phyloP scores from a whole-genome alignment of 1,284 basidiomycete genomes.

The Neonothopanus nambi region DNA sequence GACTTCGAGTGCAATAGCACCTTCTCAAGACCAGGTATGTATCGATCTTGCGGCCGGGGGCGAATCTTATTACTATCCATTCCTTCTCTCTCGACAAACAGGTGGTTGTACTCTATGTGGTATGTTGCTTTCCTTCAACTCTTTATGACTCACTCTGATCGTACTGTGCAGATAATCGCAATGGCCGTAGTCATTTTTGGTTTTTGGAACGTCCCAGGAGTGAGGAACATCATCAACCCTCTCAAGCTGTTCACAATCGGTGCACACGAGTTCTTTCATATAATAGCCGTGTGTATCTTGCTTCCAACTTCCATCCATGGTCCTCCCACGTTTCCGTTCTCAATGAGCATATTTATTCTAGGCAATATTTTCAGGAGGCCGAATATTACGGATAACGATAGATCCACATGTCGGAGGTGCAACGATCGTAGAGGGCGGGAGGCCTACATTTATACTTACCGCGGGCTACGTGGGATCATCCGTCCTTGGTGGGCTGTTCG shows the following conservation, averaged over 20 bases:
- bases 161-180: conserved; percentile 60
- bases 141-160: neutral
- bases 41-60: conserved; percentile 5
- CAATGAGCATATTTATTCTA: conserved; percentile 27
- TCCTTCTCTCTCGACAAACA: conserved; percentile 24
- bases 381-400: conserved; percentile 74
- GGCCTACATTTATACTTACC: conserved; percentile 65
- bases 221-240: conserved; percentile 73
- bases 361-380: conserved; percentile 78
- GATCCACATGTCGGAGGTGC: conserved; percentile 81
- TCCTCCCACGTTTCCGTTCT: neutral
- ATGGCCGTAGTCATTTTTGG: conserved; percentile 81
- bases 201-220: conserved; percentile 78
- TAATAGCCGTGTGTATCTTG: conserved; percentile 55
- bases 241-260: conserved; percentile 83
- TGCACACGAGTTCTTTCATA: conserved; percentile 84
- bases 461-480: conserved; percentile 81
- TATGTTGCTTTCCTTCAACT: conserved; percentile 38
- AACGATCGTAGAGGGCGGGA: conserved; percentile 74
- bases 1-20: conserved; percentile 27
- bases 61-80: conserved; percentile 3
- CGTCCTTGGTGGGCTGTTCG: conserved; percentile 74
- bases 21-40: conserved; percentile 45
- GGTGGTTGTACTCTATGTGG: conserved; percentile 73
- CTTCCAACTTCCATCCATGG: neutral